Evolutionary conservation across 2,329 filamentous ascomycete genomes (phyloP), one percentile per base, ranked within the genome.

Genomic region (Aspergillus tamarii): DNA sequence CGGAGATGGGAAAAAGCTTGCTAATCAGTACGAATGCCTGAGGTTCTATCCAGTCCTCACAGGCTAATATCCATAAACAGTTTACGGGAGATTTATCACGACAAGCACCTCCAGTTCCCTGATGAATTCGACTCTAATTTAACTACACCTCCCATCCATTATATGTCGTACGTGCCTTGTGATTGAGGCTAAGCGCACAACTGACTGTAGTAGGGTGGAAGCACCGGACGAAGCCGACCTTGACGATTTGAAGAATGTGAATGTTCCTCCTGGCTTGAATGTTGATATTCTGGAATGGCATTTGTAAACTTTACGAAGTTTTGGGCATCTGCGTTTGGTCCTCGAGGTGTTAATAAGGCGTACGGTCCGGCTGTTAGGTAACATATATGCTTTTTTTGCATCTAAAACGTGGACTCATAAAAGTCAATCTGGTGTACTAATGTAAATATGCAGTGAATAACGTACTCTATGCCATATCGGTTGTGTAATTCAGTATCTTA

Each of bases 131-230:
- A 71, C 1, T 70, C 70, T 7, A 69, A 69, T 1, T 14, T 53
- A 50, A 72, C 69, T 1, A 45, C 14, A 1, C 70, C 69, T 1
- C 70, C 69, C n/a, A 55, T 69, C 14, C 65, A 68, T 55, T 70
- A 66, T 23, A 62, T 70, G 43, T 57, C 61, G 69, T 70, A 60
- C 10, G 68, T 53, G 16, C 32, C 19, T 21, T 10, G 5, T 11
- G 4, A 7, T n/a, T 11, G 14, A 14, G 23, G 4, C 36, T 34
- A 14, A 26, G 4, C 12, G n/a, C 23, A 34, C 14, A 34, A 45
- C 41, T 43, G 21, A 21, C 57, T 11, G 26, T 14, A 2, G 30
- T 59, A 67, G 66, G 39, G 66, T 66, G 3, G 30, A 21, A 7
- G 64, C 60, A 9, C 57, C 64, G n/a, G 67, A 69, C 11, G 62